Evolutionary conservation across 1,139 yeast genomes (phyloP).

Genomic region (Sugiyamaella grinbergsii): DNA sequence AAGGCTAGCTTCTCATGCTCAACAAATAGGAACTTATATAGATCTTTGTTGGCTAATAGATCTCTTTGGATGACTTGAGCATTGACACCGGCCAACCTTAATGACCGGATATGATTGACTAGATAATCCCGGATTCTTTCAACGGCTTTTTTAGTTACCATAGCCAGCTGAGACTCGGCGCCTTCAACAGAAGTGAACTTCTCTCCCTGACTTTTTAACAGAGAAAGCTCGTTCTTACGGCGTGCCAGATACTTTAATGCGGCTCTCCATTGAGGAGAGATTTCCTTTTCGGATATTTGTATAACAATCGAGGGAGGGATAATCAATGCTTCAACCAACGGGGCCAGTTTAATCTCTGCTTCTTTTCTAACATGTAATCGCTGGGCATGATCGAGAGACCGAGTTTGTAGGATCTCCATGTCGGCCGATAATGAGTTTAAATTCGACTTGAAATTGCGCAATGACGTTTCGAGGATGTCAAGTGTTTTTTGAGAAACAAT

Average conservation of each 20-base stretch:
- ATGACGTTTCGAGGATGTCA: constrained; percentile 45
- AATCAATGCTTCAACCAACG: constrained; percentile 69
- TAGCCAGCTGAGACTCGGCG: constrained; percentile 43
- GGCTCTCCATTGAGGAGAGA: constrained; percentile 42
- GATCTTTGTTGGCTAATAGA: constrained; percentile 61
- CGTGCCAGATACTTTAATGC: constrained; percentile 37
- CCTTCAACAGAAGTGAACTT: constrained; percentile 36
- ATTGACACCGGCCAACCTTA: constrained; percentile 55
- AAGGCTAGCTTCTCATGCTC: constrained; percentile 66
- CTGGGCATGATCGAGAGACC: constrained; percentile 59
- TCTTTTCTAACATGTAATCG: constrained; percentile 58
- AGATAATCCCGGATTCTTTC: constrained; percentile 77
- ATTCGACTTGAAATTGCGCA: constrained; percentile 57
- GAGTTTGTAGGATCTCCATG: constrained; percentile 56
- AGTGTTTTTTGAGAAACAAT: constrained; percentile 45
- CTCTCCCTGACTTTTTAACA: constrained; percentile 23
- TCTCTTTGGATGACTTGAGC: constrained; percentile 77
- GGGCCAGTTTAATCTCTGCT: constrained; percentile 62
- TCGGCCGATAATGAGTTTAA: constrained; percentile 61
- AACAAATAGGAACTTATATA: constrained; percentile 56
- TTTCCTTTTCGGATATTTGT: constrained; percentile 39
- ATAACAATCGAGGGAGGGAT: constrained; percentile 61
- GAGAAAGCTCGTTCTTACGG: constrained; percentile 29
- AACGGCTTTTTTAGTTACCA: constrained; percentile 55
- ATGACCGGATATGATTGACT: constrained; percentile 60